Percentiles rank a stretch among this genome's conserved stretches.
Evolutionary conservation across 257 asterid species (phyloP).

Genomic region (Solanum etuberosum): DNA sequence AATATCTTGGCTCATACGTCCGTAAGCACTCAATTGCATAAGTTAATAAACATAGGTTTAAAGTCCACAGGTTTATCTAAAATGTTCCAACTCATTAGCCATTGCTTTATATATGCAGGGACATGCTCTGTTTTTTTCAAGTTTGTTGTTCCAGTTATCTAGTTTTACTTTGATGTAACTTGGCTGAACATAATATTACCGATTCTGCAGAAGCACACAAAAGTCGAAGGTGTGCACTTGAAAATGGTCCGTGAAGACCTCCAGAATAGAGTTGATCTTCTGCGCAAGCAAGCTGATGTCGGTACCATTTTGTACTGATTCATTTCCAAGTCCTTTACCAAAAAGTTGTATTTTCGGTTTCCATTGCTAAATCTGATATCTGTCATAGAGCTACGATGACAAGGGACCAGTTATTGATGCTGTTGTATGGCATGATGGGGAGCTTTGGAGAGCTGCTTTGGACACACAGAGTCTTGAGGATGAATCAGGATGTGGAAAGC

Average conservation of each 20-base stretch:
- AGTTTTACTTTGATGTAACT: neutral
- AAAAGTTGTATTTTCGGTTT: constrained; percentile 2
- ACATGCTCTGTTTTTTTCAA: neutral
- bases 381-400: constrained; percentile 70
- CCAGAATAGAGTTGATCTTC: constrained; percentile 75
- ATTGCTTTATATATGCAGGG: neutral
- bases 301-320: neutral
- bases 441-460: constrained; percentile 93
- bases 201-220: constrained; percentile 47
- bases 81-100: neutral
- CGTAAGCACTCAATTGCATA: neutral
- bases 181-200: neutral
- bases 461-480: constrained; percentile 88
- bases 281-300: constrained; percentile 91
- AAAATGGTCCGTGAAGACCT: constrained; percentile 79
- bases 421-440: constrained; percentile 98
- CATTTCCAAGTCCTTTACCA: constrained; percentile 1
- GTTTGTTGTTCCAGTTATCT: neutral
- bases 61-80: neutral
- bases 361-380: constrained; percentile 7
- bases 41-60: neutral
- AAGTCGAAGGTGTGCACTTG: constrained; percentile 50
- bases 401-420: constrained; percentile 95
- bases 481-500: constrained; percentile 70
- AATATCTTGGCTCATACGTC: neutral